phyloP scores from a whole-genome alignment of 148 eudicot species.

The Cornus suecica region DNA sequence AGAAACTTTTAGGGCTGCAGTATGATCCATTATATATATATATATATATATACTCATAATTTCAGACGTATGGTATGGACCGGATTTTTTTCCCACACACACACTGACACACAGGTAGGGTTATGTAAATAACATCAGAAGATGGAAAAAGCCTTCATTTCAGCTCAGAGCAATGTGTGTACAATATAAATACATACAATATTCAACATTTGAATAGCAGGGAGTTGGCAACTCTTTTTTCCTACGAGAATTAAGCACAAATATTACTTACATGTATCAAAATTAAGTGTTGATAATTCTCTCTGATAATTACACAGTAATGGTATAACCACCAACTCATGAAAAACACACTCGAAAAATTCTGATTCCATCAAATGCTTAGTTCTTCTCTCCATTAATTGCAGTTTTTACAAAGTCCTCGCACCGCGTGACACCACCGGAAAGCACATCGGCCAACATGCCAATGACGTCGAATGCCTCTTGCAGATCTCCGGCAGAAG shows the following conservation, averaged over 20 bases:
- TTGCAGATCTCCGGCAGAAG: conserved; percentile 63
- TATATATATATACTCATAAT: too few species aligned
- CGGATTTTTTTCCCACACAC: too few species aligned
- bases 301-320: not conserved
- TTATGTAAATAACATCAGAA: too few species aligned
- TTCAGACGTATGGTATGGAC: not conserved
- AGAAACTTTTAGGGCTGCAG: too few species aligned
- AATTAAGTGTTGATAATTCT: not conserved
- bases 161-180: not conserved
- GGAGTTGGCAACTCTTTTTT: not conserved
- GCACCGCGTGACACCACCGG: conserved; percentile 59
- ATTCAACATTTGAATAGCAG: too few species aligned
- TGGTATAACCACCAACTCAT: not conserved
- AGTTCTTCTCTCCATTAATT: conserved; percentile 64
- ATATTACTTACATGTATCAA: not conserved
- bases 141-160: not conserved
- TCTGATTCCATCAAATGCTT: conserved; percentile 8
- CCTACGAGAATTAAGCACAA: not conserved
- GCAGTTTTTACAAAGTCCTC: conserved; percentile 87
- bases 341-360: too few species aligned
- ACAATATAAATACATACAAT: conserved; percentile 12
- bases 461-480: conserved; percentile 90
- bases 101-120: too few species aligned
- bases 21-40: too few species aligned
- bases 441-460: conserved; percentile 71